These are phyloP conservation scores for Xylariales sp. DNA, from an alignment of 2,329 filamentous ascomycete species.

Conservation along the genomic window DNA sequence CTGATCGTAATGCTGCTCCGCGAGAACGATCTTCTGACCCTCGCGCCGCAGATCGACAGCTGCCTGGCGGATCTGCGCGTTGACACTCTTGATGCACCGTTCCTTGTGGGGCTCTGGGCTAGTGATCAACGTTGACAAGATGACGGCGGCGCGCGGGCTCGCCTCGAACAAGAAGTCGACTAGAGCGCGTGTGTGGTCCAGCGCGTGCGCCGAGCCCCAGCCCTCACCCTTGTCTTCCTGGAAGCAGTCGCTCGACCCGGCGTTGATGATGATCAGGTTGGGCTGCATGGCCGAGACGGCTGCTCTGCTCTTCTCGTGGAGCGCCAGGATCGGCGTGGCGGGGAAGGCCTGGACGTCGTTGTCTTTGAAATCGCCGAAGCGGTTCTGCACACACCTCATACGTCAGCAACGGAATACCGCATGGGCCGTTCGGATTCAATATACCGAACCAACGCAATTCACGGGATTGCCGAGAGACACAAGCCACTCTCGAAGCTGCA, in stretches of 20 bases:
- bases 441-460: conserved; percentile 30
- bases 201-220: background rate
- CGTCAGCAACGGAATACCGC: no score
- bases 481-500: conserved; percentile 29
- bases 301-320: conserved; percentile 22
- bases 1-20: conserved; percentile 21
- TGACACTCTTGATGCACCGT: conserved; percentile 21
- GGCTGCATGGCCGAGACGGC: conserved; percentile 24
- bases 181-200: conserved; percentile 21
- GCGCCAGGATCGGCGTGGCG: conserved; percentile 17
- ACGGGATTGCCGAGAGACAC: conserved; percentile 24
- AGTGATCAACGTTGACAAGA: conserved; percentile 24
- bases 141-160: conserved; percentile 16
- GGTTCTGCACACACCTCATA: no score
- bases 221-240: conserved; percentile 26
- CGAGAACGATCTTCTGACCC: conserved; percentile 22
- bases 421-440: no score
- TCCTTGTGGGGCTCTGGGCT: conserved; percentile 20
- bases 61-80: conserved; percentile 25
- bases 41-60: conserved; percentile 19
- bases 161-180: conserved; percentile 25
- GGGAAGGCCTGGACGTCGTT: conserved; percentile 26
- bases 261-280: conserved; percentile 29
- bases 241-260: conserved; percentile 31
- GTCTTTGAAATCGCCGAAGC: conserved; percentile 28